A percentile compares a stretch with the other conserved stretches of the same genome.
Evolutionary conservation across 2,329 filamentous ascomycete genomes (phyloP).

Genomic region (Paracoccidioides brasiliensis): DNA sequence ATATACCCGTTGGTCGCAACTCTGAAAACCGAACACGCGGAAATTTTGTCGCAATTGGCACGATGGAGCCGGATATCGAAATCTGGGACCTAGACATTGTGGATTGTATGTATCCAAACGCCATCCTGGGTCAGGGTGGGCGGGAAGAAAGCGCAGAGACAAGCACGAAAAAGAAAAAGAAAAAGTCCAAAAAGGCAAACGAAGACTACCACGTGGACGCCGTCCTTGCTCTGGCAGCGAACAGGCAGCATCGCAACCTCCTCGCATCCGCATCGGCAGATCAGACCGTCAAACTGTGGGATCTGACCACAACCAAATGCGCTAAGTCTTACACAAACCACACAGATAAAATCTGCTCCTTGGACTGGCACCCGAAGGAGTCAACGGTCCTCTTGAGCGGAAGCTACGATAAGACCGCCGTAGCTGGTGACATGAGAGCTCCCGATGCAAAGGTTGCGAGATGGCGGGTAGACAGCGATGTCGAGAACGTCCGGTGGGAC

Average conservation of each 20-base stretch:
- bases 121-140: constrained; percentile 69
- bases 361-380: constrained; percentile 84
- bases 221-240: constrained; percentile 79
- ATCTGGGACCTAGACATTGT: constrained; percentile 95
- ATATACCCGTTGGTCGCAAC: constrained; percentile 70
- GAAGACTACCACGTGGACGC: constrained; percentile 90
- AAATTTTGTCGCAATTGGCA: constrained; percentile 90
- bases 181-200: constrained; percentile 79
- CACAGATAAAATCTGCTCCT: constrained; percentile 92
- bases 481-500: constrained; percentile 88
- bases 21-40: constrained; percentile 53
- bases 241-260: constrained; percentile 85
- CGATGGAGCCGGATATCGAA: constrained; percentile 97
- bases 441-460: constrained; percentile 67
- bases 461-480: constrained; percentile 92
- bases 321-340: constrained; percentile 94
- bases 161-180: constrained; percentile 55
- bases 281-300: constrained; percentile 96
- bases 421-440: constrained; percentile 92
- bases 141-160: constrained; percentile 35
- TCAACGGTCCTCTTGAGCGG: constrained; percentile 82
- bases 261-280: constrained; percentile 91
- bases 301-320: constrained; percentile 79
- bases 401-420: constrained; percentile 86
- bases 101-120: constrained; percentile 96